Evolutionary conservation across 164 flowering plant genomes (phyloP).

Genomic region (Santalum album): DNA sequence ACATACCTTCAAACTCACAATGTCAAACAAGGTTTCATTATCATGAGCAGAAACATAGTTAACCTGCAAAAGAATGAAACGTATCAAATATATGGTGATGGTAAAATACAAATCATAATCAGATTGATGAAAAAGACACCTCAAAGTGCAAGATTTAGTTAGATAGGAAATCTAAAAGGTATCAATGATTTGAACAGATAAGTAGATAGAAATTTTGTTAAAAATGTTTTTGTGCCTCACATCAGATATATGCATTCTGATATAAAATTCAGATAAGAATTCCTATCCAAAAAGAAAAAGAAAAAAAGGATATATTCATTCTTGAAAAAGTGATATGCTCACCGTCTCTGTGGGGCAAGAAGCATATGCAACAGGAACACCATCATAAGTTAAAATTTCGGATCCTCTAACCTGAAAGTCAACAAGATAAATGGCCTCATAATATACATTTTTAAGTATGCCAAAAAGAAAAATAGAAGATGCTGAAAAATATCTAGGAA

Average conservation of each 20-base stretch:
- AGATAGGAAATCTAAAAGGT: no score
- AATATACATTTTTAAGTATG: background rate
- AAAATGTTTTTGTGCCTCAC: no score
- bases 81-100: background rate
- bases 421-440: background rate
- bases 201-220: no score
- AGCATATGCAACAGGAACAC: conserved; percentile 73
- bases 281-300: no score
- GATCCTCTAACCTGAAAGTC: conserved; percentile 72
- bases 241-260: no score
- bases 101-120: background rate
- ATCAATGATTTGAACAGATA: no score
- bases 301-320: background rate
- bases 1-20: conserved; percentile 76
- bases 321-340: conserved; percentile 12
- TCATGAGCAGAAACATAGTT: conserved; percentile 98
- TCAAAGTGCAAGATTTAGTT: no score
- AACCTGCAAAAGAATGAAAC: conserved; percentile 31
- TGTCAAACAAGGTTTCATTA: conserved; percentile 89
- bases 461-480: no score
- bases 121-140: no score
- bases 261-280: background rate
- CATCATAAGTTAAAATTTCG: conserved; percentile 60
- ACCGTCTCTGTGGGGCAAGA: conserved; percentile 74
- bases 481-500: no score